These are phyloP conservation scores for Ottelia alismoides DNA, from an alignment of 106 monocot genomes.

Conservation along the genomic window DNA sequence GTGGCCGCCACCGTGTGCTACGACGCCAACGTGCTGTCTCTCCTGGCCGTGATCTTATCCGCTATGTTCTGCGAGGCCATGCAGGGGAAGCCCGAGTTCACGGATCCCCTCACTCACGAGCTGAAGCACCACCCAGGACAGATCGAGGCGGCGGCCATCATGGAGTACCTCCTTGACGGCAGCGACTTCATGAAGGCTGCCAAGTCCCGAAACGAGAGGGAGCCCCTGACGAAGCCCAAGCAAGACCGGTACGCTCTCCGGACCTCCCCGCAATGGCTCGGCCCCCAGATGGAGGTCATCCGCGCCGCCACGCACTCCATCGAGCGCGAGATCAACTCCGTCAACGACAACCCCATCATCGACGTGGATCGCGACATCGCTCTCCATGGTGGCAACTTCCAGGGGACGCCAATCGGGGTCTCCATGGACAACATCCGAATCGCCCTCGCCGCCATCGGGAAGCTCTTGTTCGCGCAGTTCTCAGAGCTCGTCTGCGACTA, in stretches of 20 bases:
- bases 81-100: constrained; percentile 45
- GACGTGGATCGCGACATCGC: constrained; percentile 24
- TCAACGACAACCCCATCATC: constrained; percentile 29
- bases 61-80: constrained; percentile 53
- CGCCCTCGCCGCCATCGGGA: constrained; percentile 20
- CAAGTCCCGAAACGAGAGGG: constrained; percentile 17
- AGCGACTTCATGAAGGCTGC: constrained; percentile 38
- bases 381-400: constrained; percentile 90
- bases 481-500: constrained; percentile 84
- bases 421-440: constrained; percentile 70
- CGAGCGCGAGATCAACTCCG: constrained; percentile 28
- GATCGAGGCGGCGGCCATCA: constrained; percentile 41
- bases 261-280: constrained; percentile 52
- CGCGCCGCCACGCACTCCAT: constrained; percentile 17
- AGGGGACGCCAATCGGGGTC: constrained; percentile 89
- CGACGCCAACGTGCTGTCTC: constrained; percentile 28
- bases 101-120: constrained; percentile 43
- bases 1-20: constrained; percentile 42
- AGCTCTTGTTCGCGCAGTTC: constrained; percentile 89
- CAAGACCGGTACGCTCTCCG: constrained; percentile 45
- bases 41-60: constrained; percentile 29
- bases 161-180: constrained; percentile 51
- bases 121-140: constrained; percentile 57
- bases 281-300: constrained; percentile 35
- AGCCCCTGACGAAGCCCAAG: constrained; percentile 38